Conservation (phyloP, 257 asterid species). For the Prunella vulgaris region DNA sequence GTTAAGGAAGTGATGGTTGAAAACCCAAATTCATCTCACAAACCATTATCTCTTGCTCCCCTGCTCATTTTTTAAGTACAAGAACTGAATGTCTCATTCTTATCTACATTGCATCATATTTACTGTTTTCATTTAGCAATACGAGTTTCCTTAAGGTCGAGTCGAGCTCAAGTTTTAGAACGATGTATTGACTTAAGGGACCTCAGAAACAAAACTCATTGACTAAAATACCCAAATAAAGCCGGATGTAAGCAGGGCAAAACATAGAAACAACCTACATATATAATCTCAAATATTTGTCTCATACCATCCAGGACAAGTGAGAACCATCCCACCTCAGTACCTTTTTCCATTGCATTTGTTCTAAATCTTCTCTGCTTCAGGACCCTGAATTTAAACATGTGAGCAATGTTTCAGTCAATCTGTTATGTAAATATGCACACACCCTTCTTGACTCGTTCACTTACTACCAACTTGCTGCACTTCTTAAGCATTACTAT, state of each 20-base stretch:
- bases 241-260: background rate
- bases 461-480: slow-evolving; percentile 23
- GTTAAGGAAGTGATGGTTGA: no score
- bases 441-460: background rate
- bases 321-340: background rate
- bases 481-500: slow-evolving; percentile 19
- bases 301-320: background rate
- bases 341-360: background rate
- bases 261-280: background rate
- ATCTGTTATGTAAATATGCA: no score
- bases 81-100: no score
- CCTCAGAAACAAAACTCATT: background rate
- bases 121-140: no score
- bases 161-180: no score
- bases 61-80: no score
- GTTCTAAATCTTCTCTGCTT: slow-evolving; percentile 1
- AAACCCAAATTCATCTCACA: no score
- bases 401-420: background rate
- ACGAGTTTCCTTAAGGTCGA: no score
- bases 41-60: no score
- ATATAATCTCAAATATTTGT: background rate
- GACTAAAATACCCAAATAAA: background rate
- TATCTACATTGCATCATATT: no score
- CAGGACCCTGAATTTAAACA: slow-evolving; percentile 26
- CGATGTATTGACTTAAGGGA: background rate